Base-by-base conservation (phyloP, 176 grass and related monocot genomes). In the Oryza meridionalis region DNA sequence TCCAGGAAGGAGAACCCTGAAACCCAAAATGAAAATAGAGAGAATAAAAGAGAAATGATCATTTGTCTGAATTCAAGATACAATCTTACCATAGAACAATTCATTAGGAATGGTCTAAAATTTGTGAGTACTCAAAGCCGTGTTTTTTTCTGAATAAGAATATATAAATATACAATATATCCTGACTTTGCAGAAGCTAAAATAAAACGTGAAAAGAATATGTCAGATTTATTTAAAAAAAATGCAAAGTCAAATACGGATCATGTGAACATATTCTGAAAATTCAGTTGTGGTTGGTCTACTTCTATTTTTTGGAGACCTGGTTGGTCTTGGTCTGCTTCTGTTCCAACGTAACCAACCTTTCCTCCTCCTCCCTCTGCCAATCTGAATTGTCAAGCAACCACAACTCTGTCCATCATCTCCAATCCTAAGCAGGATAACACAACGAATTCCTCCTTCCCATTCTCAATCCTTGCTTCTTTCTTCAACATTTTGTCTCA, bases 231-330 rank as follows among this genome's bases (percentile, higher is more conserved):
- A n/a, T 3, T 7, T 38, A 45, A 51, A 11, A 40, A 76, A 9
- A n/a, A 47, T 0, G 24, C 71, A 59, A 58, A 67, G 83, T 85
- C 82, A 89, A 85, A 51, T 40, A 74, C 29, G 49, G 22, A 80
- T 26, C 49, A 79, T 46, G 25, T 22, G 29, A 33, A 33, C 46
- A 69, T 70, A 45, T 73, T 61, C 21, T 61, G 55, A 61, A 49
- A 49, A 21, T 61, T 46, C 51, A 49, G 46, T 49, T 49, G 46
- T 71, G 42, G 21, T 77, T 47, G 29, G 26, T 70, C 26, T n/a
- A n/a, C n/a, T n/a, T n/a, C n/a, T n/a, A n/a, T n/a, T n/a, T n/a
- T n/a, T n/a, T n/a, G n/a, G n/a, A n/a, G n/a, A n/a, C n/a, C n/a
- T n/a, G n/a, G n/a, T n/a, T n/a, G n/a, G n/a, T n/a, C n/a, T n/a